Evolutionary conservation across 2,329 filamentous ascomycete genomes (phyloP), one percentile per base, ranked within the genome.

Genomic region (Ceratocystis harringtonii): DNA sequence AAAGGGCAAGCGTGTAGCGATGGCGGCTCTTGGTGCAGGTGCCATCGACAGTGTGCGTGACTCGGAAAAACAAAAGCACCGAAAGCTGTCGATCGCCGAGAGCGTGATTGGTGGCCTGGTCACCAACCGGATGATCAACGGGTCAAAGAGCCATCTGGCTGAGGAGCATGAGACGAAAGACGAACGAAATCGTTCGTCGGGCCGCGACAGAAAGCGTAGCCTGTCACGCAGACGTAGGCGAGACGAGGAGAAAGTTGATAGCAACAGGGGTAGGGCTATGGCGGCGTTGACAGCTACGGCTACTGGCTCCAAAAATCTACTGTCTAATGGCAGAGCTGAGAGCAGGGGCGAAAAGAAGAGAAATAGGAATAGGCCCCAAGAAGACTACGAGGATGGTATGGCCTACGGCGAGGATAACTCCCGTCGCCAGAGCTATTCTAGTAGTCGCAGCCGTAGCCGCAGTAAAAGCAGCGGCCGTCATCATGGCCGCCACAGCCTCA

Each of bases 1-100:
- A 69, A 96, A 96, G 77, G 90, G 91, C 69, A 94, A 91, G 78
- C 90, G 92, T 63, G 84, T 97, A 68, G 82, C 95, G 61, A 96
- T 92, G 25, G 92, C 91, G 61, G 92, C 92, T 30, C 82, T 84
- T 30, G 88, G 90, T 75, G 91, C 92, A 67, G 92, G 89, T 70
- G 89, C 90, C 66, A 88, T 96, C 68, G 90, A 96, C 74, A 85
- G 86, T 7, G 86, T 86, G 28, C 81, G 91, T 52, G 81, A 91
- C 71, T 81, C 85, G 5, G 79, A 81, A 19, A 84, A 87, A 70
- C 86, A 89, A 73, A 86, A 91, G 76, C 86, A 89, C 73, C 86
- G 91, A 76, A 95, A 91, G 76, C 84, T 90, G 61, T 88, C 94
- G 71, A 81, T 96, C 65, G 80, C 91, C 50, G 90, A 95, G 74